Base-by-base conservation (phyloP, 306 rosid genomes). In the Malus domestica region DNA sequence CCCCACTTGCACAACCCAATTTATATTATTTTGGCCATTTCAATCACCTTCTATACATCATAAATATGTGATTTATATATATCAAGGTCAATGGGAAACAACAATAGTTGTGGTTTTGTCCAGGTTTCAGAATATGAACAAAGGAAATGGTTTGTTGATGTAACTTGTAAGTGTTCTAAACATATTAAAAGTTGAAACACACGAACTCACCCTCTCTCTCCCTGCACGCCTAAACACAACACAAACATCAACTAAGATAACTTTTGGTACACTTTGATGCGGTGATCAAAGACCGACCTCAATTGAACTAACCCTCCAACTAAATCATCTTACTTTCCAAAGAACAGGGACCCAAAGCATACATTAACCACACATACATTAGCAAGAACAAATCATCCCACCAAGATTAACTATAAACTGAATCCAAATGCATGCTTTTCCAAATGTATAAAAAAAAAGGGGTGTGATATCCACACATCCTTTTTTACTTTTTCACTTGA, bases 401-500 rank as follows among this genome's bases (percentile, higher is more conserved):
- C 5, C 66, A 60, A 25, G 66, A 60, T 60, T 32, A 30, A 1
- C 46, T 4, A 12, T 11, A 33, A 33, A 65, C 35, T 10, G 45
- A 57, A 33, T 59, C 25, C 22, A 57, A 38, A 72, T 58, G 38
- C 54, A 6, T 35, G 66, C 20, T 38, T 19, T 40, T 38, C 54
- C 10, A 72, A 72, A 33, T 14, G 23, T 33, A 32, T 29, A 38
- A 32, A 71, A 30, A 4, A 4, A 15, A 70, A 23, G 25, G 25
- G 25, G 25, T 23, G 25, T 23, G 25, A 23, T 23, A 23, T 23
- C 25, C 1, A 23, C 25, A 23, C 1, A 23, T 1, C 25, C 1
- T 23, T 23, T 23, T 23, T 23, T 23, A 23, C 25, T 23, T 23
- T 23, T 87, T 88, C 59, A 95, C 97, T 85, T 95, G 99, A 7